Evolutionary conservation across 2,329 filamentous ascomycete species (phyloP), one percentile per base, ranked within the genome.

Genomic region (Ascosphaera aggregata): DNA sequence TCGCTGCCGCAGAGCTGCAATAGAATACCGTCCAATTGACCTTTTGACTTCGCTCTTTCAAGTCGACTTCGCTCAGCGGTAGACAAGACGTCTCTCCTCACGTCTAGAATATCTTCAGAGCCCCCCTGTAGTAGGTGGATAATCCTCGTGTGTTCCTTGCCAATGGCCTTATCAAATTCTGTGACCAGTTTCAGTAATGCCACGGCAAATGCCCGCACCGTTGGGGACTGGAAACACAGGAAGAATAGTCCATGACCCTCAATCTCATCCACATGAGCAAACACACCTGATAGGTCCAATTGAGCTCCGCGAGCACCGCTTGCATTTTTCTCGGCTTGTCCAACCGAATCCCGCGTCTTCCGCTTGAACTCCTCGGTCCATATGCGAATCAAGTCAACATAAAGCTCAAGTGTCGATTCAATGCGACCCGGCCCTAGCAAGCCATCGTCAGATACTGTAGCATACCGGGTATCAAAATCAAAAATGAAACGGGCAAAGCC

Each of bases 401-500:
- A 98, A 9, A 98, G 66, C 44, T 79, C 76, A 16, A 98, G 58
- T 0, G 89, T 98, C 47, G 76, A 93, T 54, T 98, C 89, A 41
- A 98, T 94, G 51, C 98, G 89, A 3, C 77, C 80, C 24, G 81
- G 76, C 0, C 86, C 89, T 18, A 98, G 72, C 76, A 98, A 89
- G 2, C 89, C 89, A 22, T 91, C 89, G 51, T 98, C 89, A 8
- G 85, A 93, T 75, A 95, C 94, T 22, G 89, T 95, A 1, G 86
- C 82, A 55, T 98, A 98, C 18, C 85, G 75, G 47, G 92, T 85
- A 54, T 98, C 91, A 54, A 95, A 98, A 48, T 89, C 93, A 62
- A 98, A 98, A 39, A 98, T 98, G 57, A 95, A 98, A 18, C 85
- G 70, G 30, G 89, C 81, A 57, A 98, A 98, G 0, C 89, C 86